Evolutionary conservation across 1,284 basidiomycete species (phyloP).

Genomic region (Tilletia setariae): DNA sequence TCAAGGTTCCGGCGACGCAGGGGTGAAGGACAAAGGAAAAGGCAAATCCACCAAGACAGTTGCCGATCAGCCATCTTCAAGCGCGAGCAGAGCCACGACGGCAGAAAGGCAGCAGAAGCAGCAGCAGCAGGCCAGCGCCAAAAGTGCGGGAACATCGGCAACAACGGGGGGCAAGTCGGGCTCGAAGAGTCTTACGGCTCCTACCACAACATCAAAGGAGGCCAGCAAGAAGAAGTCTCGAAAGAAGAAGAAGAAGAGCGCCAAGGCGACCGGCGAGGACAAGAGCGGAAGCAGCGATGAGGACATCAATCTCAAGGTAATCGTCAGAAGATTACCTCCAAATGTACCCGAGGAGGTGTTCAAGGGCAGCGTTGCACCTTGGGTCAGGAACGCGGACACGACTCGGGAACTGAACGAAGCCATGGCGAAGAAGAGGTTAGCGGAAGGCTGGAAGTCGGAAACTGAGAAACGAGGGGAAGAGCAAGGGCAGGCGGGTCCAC

Average conservation of each 20-base stretch:
- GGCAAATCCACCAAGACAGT: too few species aligned
- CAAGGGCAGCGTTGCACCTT: constrained; percentile 81
- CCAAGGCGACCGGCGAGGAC: not conserved
- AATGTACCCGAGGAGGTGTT: constrained; percentile 88
- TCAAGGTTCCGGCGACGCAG: not conserved
- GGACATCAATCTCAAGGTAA: constrained; percentile 66
- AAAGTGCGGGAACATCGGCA: too few species aligned
- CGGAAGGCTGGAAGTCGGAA: constrained; percentile 54
- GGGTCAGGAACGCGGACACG: constrained; percentile 71
- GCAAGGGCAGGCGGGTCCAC: constrained; percentile 30
- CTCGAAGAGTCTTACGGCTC: not conserved
- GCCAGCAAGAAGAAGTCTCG: not conserved
- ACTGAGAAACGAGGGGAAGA: constrained; percentile 63
- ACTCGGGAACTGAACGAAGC: constrained; percentile 67
- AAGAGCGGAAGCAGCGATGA: not conserved
- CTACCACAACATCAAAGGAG: not conserved
- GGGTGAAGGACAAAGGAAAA: too few species aligned
- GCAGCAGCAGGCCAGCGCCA: too few species aligned
- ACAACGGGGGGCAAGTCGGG: too few species aligned
- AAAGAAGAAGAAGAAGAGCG: not conserved
- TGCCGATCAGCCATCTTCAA: too few species aligned
- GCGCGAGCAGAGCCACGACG: too few species aligned
- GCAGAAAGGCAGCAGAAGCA: too few species aligned
- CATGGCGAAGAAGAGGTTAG: not conserved
- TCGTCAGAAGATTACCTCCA: constrained; percentile 82